phyloP scores from a whole-genome alignment of 139 green algal species.

The Chlamydomonas asymmetrica region DNA sequence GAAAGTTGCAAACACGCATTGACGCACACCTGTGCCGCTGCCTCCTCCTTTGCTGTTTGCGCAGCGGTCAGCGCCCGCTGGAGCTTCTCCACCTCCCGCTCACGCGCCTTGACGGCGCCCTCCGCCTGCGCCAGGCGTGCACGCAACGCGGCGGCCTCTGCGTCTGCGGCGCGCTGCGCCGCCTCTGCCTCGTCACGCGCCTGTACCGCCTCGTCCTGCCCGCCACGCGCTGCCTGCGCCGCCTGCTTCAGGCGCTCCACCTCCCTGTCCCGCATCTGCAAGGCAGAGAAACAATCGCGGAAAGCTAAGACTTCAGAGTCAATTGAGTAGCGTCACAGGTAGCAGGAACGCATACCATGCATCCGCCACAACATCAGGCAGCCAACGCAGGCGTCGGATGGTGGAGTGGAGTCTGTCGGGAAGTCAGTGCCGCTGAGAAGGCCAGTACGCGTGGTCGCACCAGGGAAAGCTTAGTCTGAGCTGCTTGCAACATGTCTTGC shows the following conservation, averaged over 20 bases:
- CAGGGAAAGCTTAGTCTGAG: too few relatives aligned
- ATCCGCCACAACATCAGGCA: too few relatives aligned
- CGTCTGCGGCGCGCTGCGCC: background rate
- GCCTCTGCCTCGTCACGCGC: constrained; percentile 11
- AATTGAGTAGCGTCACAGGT: too few relatives aligned
- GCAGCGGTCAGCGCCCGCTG: constrained; percentile 12
- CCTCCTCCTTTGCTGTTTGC: background rate
- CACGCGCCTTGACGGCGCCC: background rate
- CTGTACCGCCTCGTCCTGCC: background rate
- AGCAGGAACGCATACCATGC: too few relatives aligned
- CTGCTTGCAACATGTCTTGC: too few relatives aligned
- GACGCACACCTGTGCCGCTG: background rate
- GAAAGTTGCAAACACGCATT: too few relatives aligned
- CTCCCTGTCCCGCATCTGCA: constrained; percentile 12
- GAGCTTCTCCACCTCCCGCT: constrained; percentile 14
- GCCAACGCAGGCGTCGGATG: too few relatives aligned
- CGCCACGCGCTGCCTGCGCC: constrained; percentile 13
- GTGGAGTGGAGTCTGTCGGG: too few relatives aligned
- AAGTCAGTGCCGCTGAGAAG: too few relatives aligned
- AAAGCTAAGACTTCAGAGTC: too few relatives aligned
- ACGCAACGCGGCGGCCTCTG: constrained; percentile 3
- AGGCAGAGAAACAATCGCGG: too few relatives aligned
- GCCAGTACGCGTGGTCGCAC: too few relatives aligned
- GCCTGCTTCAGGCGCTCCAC: constrained; percentile 9
- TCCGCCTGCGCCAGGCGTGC: constrained; percentile 17